phyloP scores from a whole-genome alignment of 1,284 basidiomycete genomes.

The Meripilus lineatus region DNA sequence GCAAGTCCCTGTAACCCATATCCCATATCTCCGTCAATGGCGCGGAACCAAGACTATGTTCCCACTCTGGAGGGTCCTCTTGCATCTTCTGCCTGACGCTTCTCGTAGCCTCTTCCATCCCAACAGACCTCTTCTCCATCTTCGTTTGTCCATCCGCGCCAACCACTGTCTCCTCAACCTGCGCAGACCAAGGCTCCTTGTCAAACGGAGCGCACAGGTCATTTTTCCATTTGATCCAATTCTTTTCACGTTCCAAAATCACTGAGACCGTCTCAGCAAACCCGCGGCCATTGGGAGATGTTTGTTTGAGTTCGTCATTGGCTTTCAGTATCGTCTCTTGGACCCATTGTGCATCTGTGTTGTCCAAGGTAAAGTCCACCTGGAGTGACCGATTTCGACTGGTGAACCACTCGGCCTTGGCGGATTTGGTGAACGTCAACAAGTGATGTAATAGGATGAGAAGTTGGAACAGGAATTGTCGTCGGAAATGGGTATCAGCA shows the following conservation, averaged over 20 bases:
- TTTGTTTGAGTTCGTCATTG: conserved; percentile 68
- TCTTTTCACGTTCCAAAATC: conserved; percentile 76
- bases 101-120: conserved; percentile 58
- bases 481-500: conserved; percentile 83
- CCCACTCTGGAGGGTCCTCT: conserved; percentile 52
- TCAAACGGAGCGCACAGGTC: conserved; percentile 74
- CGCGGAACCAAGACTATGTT: conserved; percentile 56
- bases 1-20: conserved; percentile 63
- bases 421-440: conserved; percentile 66
- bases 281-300: conserved; percentile 65
- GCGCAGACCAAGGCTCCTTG: conserved; percentile 53
- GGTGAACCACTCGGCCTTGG: conserved; percentile 58
- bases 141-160: conserved; percentile 22
- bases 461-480: conserved; percentile 87
- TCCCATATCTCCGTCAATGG: conserved; percentile 76
- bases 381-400: conserved; percentile 68
- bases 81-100: conserved; percentile 45
- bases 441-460: conserved; percentile 81
- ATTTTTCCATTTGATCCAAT: conserved; percentile 86
- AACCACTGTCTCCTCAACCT: conserved; percentile 27
- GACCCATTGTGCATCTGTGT: conserved; percentile 66
- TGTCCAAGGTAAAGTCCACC: conserved; percentile 73
- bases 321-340: conserved; percentile 61
- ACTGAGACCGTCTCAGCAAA: conserved; percentile 69
- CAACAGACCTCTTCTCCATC: conserved; percentile 35